A percentile compares a stretch with the other conserved stretches of the same genome.
phyloP scores from a whole-genome alignment of 208 protist species.

The Wallacemonas sp. region DNA sequence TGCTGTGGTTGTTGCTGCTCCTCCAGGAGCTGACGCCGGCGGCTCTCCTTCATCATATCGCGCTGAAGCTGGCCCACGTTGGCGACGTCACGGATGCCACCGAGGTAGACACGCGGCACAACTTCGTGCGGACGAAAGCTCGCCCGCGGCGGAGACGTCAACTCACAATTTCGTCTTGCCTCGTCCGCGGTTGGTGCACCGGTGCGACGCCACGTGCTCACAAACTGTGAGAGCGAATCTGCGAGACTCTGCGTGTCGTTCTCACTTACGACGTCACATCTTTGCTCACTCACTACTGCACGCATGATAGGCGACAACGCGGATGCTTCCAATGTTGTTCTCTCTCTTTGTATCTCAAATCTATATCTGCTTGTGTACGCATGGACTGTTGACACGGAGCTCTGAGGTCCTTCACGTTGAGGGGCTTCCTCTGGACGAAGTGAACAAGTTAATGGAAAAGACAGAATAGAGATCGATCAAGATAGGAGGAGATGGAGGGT shows the following conservation, averaged over 20 bases:
- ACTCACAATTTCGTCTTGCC: not conserved
- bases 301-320: too few relatives aligned
- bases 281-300: too few relatives aligned
- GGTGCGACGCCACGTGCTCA: slow-evolving; percentile 17
- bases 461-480: too few relatives aligned
- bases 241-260: too few relatives aligned
- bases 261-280: too few relatives aligned
- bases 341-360: too few relatives aligned
- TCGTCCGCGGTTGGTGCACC: not conserved
- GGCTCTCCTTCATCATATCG: slow-evolving; percentile 22
- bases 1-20: not conserved
- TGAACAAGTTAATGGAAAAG: slow-evolving; percentile 2
- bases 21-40: not conserved
- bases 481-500: too few relatives aligned
- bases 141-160: slow-evolving; percentile 19
- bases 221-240: slow-evolving; percentile 13
- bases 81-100: slow-evolving; percentile 41
- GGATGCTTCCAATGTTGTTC: too few relatives aligned
- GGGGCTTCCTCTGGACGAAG: not conserved
- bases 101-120: slow-evolving; percentile 58
- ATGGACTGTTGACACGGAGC: too few relatives aligned
- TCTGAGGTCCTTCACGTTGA: too few relatives aligned
- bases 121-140: slow-evolving; percentile 63
- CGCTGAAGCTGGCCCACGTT: slow-evolving; percentile 26
- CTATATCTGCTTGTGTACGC: too few relatives aligned